These are phyloP conservation scores for Echeveria elegans DNA, from an alignment of 164 flowering plant species.

Conservation along the genomic window DNA sequence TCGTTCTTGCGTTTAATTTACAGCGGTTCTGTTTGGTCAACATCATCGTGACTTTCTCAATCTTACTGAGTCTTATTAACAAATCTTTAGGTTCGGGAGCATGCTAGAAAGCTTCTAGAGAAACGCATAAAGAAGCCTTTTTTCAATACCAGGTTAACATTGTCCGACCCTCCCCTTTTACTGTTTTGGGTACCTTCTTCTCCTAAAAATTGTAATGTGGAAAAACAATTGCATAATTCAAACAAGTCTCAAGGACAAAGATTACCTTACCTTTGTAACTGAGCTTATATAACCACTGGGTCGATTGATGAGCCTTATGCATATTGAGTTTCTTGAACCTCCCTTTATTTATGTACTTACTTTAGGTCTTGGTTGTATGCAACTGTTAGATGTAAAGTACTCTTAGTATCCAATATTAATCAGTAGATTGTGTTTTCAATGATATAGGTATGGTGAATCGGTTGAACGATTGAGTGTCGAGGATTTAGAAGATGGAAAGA, in stretches of 20 bases:
- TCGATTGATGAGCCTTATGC: not conserved
- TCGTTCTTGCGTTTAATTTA: no score
- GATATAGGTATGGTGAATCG: slow-evolving; percentile 52
- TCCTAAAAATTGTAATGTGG: not conserved
- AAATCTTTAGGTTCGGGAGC: slow-evolving; percentile 77
- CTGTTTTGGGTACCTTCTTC: not conserved
- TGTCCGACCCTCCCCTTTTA: no score
- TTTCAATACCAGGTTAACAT: slow-evolving; percentile 50
- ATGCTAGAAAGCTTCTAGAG: slow-evolving; percentile 95
- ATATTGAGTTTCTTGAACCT: not conserved
- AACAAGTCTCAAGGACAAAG: not conserved
- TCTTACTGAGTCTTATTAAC: slow-evolving; percentile 1
- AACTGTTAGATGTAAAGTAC: not conserved
- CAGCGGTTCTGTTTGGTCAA: not conserved
- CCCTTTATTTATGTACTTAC: not conserved
- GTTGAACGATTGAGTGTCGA: slow-evolving; percentile 59
- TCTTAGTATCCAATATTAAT: not conserved
- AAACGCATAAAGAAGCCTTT: slow-evolving; percentile 84
- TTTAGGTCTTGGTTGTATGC: not conserved
- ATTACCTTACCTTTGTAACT: not conserved
- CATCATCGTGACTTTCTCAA: not conserved
- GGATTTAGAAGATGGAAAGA: slow-evolving; percentile 75
- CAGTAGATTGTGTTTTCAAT: not conserved
- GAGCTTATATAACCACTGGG: not conserved
- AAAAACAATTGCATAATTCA: not conserved